Conservation (phyloP, 805 yeast species). For the Wickerhamiella sergipiensis region DNA sequence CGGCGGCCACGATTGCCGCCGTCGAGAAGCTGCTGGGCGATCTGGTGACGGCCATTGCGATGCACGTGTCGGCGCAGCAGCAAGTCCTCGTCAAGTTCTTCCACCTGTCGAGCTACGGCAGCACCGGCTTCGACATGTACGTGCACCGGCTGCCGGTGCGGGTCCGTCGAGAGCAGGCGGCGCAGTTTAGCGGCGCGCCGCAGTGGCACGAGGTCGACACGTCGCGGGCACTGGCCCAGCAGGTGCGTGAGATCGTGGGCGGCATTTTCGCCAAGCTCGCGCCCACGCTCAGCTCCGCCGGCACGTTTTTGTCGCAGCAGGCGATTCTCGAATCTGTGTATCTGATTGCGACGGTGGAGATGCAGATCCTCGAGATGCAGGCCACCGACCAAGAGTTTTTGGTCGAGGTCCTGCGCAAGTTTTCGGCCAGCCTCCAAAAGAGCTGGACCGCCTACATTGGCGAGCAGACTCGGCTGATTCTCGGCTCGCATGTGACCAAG, state of each 20-base stretch:
- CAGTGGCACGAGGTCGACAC: conserved; percentile 29
- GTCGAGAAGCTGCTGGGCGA: conserved; percentile 3
- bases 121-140: conserved; percentile 30
- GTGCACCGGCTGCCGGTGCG: conserved; percentile 1
- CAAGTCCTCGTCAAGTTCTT: conserved; percentile 34
- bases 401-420: conserved; percentile 35
- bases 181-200: conserved; percentile 14
- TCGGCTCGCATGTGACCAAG: conserved; percentile 27
- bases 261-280: conserved; percentile 31
- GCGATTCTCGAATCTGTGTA: conserved; percentile 32
- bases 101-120: conserved; percentile 29
- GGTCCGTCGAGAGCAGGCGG: background rate
- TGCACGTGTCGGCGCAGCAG: conserved; percentile 30
- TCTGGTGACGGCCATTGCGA: conserved; percentile 4
- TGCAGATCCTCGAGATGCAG: conserved; percentile 26
- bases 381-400: conserved; percentile 53
- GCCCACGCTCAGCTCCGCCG: conserved; percentile 21
- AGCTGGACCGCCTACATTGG: conserved; percentile 50
- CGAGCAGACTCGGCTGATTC: conserved; percentile 36
- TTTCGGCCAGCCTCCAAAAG: conserved; percentile 36
- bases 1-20: background rate
- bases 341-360: conserved; percentile 31
- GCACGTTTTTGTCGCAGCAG: conserved; percentile 26
- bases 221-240: conserved; percentile 36
- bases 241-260: conserved; percentile 32